Base-by-base conservation (phyloP, 257 asterid species). In the Parsonsia alboflavescens region DNA sequence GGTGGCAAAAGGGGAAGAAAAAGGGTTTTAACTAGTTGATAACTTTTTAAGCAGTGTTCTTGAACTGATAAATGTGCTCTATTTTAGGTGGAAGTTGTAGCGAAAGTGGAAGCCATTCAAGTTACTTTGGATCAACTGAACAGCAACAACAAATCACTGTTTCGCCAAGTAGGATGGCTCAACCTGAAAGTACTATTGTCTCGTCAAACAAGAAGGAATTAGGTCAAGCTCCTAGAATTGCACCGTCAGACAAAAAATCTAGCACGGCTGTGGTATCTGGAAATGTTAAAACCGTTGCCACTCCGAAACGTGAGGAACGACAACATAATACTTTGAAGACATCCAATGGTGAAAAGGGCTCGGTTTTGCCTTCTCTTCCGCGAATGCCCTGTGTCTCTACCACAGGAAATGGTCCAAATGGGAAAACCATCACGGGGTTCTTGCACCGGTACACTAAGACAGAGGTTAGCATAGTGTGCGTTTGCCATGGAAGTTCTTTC, bases 371-470 rank as follows among this genome's bases (percentile, higher is more conserved):
- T 0, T 10, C 75, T 1, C 67, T 74, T 26, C 57, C 82, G 0
- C 80, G 53, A 12, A 88, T 88, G 90, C 92, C 91, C 0, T 84
- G 90, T 19, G 97, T 89, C 16, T 83, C 97, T 0, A 71, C 93
- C 53, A 89, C 93, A 0, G 96, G 97, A 12, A 88, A 82, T 28
- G 93, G 96, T 2, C 90, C 96, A 2, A 84, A 89, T n/a, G 90
- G 92, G 26, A 91, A 74, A 46, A 89, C 92, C 0, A 63, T 89
- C n/a, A 86, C 71, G 0, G 96, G 96, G 3, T 86, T 91, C 52
- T 66, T 91, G 76, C 84, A 80, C 79, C 79, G 84, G 78, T 91
- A 87, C 75, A 75, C 86, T 0, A 80, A 75, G 42, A 62, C 73
- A 11, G 93, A 86, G 74, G 89, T 89, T 28, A 84, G 84, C 78